Evolutionary conservation across 2,329 filamentous ascomycete species (phyloP), one percentile per base, ranked within the genome.

Genomic region (Aureobasidium sp.): DNA sequence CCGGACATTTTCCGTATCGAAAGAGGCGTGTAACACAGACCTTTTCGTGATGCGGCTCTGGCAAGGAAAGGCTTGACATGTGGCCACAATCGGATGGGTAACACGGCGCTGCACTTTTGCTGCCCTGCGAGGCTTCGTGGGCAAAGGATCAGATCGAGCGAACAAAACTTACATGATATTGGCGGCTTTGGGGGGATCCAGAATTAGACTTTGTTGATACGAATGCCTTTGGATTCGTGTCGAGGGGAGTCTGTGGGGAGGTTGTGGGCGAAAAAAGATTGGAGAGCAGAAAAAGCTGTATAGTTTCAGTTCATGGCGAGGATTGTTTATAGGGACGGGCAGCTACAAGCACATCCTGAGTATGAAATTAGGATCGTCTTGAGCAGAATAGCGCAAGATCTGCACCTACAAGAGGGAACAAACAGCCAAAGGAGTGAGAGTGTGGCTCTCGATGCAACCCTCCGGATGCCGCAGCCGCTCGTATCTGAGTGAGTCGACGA

Each of bases 11-110:
- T 34, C 12, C 11, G 31, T 34, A 34, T 34, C 31, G 31, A 58
- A n/a, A 31, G 55, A 5, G 15, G 20, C 55, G 42, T 20, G 42
- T 22, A 27, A 37, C 42, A 48, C 55, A 42, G 42, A 34, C 55
- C 39, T 57, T 57, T 57, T 57, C 27, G 53, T 17, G 53, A 25
- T 57, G 53, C 53, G 53, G 53, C 53, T 57, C 53, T 45, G 12
- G 25, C 27, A 45, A 45, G 11, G 37, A 34, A 22, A 56, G 37
- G 37, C 39, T 56, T 56, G 52, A 44, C 25, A 41, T 41, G 52
- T 56, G 52, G 39, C 52, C 39, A 22, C 15, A 17, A 45, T 45
- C 12, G 39, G 29, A 39, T 57, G 29, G 39, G 41, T 57, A 36
- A 25, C 27, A 57, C 53, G 45, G 53, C 27, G 12, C 53, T 34